Evolutionary conservation across 2,329 filamentous ascomycete genomes (phyloP).

Genomic region (Thielaviopsis musarum): DNA sequence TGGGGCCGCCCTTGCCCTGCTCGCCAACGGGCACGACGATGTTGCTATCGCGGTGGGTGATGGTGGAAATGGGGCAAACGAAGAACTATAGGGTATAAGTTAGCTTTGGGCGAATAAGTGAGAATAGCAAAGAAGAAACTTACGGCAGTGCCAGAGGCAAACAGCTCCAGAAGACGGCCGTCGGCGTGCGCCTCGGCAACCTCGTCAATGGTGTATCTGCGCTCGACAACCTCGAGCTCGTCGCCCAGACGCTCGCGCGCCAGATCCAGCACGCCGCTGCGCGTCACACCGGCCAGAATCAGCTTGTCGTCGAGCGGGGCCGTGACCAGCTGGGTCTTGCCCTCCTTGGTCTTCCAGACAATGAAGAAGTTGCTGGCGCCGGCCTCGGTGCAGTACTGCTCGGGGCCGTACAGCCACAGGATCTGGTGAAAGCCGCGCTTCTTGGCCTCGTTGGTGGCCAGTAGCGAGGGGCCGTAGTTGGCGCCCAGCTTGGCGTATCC

Average conservation of each 20-base stretch:
- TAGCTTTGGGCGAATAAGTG: slow-evolving; percentile 11
- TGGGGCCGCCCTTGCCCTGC: slow-evolving; percentile 32
- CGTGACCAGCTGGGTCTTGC: slow-evolving; percentile 56
- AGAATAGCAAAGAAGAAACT: slow-evolving; percentile 21
- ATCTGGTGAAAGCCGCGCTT: slow-evolving; percentile 69
- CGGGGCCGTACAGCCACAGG: slow-evolving; percentile 75
- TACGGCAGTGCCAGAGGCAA: slow-evolving; percentile 74
- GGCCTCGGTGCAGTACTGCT: slow-evolving; percentile 72
- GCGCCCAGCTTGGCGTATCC: slow-evolving; percentile 85
- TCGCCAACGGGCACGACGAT: slow-evolving; percentile 44
- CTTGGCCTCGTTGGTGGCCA: slow-evolving; percentile 61
- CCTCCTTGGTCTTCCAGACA: slow-evolving; percentile 50
- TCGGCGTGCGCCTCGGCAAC: slow-evolving; percentile 55
- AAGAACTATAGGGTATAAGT: slow-evolving; percentile 40
- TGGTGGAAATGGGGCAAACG: slow-evolving; percentile 48
- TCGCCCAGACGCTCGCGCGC: slow-evolving; percentile 43
- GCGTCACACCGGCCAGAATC: slow-evolving; percentile 79
- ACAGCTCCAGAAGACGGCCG: slow-evolving; percentile 66
- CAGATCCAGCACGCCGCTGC: slow-evolving; percentile 61
- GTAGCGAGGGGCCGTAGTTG: slow-evolving; percentile 75
- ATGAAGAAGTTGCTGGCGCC: slow-evolving; percentile 89
- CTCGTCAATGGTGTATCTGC: slow-evolving; percentile 67
- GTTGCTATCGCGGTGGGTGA: slow-evolving; percentile 50
- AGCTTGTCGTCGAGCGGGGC: slow-evolving; percentile 68
- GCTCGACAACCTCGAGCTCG: slow-evolving; percentile 58